A percentile compares a stretch with the other conserved stretches of the same genome.
These are phyloP conservation scores for Didymosphaeria variabile DNA, from an alignment of 2,329 filamentous ascomycete genomes.

Conservation along the genomic window DNA sequence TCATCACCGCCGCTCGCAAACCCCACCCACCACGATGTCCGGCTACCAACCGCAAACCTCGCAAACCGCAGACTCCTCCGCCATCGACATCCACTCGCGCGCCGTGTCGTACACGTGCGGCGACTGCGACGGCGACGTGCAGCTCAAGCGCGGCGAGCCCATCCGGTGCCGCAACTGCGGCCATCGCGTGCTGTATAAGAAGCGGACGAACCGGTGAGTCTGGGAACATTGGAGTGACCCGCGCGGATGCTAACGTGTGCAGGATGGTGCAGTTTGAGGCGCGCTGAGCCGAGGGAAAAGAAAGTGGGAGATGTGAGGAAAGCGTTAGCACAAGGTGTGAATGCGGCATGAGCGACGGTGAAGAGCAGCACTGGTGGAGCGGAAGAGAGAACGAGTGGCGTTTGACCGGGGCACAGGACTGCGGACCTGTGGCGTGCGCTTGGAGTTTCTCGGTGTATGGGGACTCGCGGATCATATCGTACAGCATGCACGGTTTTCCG, in stretches of 20 bases:
- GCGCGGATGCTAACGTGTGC: constrained; percentile 27
- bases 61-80: constrained; percentile 63
- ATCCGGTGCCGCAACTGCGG: constrained; percentile 93
- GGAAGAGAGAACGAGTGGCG: background rate
- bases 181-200: constrained; percentile 95
- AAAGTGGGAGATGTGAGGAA: background rate
- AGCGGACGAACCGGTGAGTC: constrained; percentile 91
- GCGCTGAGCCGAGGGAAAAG: constrained; percentile 60
- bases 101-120: constrained; percentile 70
- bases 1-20: background rate
- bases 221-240: no score
- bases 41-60: constrained; percentile 43
- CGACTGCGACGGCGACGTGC: constrained; percentile 82
- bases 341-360: background rate
- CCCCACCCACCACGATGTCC: constrained; percentile 2
- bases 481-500: constrained; percentile 1
- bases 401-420: background rate
- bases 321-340: no score
- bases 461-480: background rate
- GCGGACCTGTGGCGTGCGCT: background rate
- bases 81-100: constrained; percentile 52
- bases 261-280: constrained; percentile 99
- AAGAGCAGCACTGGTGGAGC: background rate
- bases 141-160: constrained; percentile 78
- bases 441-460: constrained; percentile 13